Conservation (phyloP, 768 basidiomycete genomes). For the Ramaria sp. region DNA sequence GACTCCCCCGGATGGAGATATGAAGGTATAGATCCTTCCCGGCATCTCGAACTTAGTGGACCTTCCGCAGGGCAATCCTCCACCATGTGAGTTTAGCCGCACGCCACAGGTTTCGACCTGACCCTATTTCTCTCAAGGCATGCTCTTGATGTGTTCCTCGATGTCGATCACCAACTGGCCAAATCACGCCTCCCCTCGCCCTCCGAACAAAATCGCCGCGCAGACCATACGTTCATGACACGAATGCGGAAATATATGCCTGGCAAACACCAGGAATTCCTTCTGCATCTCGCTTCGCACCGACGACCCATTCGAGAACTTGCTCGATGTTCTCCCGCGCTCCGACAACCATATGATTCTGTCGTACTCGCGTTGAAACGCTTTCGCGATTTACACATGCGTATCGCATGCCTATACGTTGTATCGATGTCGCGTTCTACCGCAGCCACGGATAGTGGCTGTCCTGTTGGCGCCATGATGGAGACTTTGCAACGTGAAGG, state of each 20-base stretch:
- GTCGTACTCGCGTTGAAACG: conserved; percentile 71
- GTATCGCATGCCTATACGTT: conserved; percentile 79
- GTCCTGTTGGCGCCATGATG: conserved; percentile 48
- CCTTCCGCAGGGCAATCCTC: conserved; percentile 94
- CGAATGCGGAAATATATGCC: conserved; percentile 96
- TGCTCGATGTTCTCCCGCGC: conserved; percentile 42
- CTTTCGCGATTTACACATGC: conserved; percentile 82
- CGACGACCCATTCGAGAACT: conserved; percentile 55
- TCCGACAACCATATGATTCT: conserved; percentile 69
- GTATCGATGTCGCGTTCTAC: conserved; percentile 69
- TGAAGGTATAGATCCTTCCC: conserved; percentile 56
- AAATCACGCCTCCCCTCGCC: conserved; percentile 59
- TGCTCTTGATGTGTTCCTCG: conserved; percentile 74
- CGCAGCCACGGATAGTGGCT: conserved; percentile 34
- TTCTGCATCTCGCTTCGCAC: conserved; percentile 50
- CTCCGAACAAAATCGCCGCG: conserved; percentile 52
- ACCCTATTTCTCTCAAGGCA: conserved; percentile 23
- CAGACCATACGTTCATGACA: conserved; percentile 76
- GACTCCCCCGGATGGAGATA: conserved; percentile 56
- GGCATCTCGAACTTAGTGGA: conserved; percentile 61
- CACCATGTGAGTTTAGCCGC: conserved; percentile 43
- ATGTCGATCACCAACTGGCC: conserved; percentile 79
- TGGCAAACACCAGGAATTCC: conserved; percentile 77
- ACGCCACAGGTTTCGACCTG: conserved; percentile 20
- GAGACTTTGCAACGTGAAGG: conserved; percentile 32